A percentile compares a stretch with the other conserved stretches of the same genome.
Evolutionary conservation across 1,139 yeast genomes (phyloP).

Genomic region (Zygosaccharomyces pseudobailii): DNA sequence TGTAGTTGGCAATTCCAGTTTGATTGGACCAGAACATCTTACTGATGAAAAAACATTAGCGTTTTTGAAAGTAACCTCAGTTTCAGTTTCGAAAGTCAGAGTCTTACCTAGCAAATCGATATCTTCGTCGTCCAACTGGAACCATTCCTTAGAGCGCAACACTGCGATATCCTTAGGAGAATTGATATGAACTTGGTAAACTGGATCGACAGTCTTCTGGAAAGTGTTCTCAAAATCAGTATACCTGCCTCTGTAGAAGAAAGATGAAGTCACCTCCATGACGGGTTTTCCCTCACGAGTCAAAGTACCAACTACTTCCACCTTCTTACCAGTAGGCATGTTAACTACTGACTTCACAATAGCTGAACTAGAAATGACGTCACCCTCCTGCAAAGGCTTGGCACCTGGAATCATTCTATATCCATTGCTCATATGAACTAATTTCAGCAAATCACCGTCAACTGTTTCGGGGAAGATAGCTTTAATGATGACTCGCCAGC

Average conservation of each 20-base stretch:
- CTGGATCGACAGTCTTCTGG: conserved; percentile 82
- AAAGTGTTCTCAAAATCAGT: conserved; percentile 86
- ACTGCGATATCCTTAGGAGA: conserved; percentile 89
- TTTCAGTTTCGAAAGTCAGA: conserved; percentile 84
- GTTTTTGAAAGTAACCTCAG: conserved; percentile 76
- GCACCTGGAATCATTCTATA: conserved; percentile 94
- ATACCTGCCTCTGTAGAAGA: conserved; percentile 94
- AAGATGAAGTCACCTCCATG: conserved; percentile 90
- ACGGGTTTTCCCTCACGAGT: conserved; percentile 73
- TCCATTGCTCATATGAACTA: conserved; percentile 93
- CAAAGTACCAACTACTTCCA: conserved; percentile 89
- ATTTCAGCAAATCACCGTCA: conserved; percentile 91
- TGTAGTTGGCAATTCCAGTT: conserved; percentile 86
- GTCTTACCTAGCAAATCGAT: conserved; percentile 72
- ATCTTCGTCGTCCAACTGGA: conserved; percentile 66
- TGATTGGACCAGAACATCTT: conserved; percentile 77
- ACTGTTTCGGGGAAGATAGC: conserved; percentile 94
- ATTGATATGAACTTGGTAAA: conserved; percentile 69
- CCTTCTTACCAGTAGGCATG: conserved; percentile 91
- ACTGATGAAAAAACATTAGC: conserved; percentile 75
- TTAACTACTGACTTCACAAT: conserved; percentile 83
- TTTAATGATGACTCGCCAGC: conserved; percentile 97
- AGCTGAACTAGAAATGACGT: conserved; percentile 76
- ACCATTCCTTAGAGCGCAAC: conserved; percentile 95
- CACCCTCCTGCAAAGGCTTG: conserved; percentile 83